phyloP scores from a whole-genome alignment of 2,329 filamentous ascomycete genomes.

The Pseudogymnoascus sp. region DNA sequence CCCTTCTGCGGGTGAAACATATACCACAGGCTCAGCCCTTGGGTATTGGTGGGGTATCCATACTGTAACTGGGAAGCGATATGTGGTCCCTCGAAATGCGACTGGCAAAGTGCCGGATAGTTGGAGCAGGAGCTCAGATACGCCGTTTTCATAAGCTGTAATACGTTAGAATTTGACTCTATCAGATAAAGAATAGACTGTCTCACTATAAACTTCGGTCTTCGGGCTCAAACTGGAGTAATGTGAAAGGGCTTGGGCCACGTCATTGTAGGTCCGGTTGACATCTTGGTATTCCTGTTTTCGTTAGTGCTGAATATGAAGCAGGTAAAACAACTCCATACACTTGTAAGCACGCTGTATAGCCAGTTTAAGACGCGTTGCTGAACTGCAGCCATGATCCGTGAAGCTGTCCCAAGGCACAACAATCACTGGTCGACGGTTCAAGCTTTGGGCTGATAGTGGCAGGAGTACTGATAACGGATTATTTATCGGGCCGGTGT shows the following conservation, averaged over 20 bases:
- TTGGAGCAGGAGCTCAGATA: conserved; percentile 76
- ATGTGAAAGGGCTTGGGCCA: conserved; percentile 70
- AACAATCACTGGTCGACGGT: conserved; percentile 6
- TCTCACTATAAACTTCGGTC: conserved; percentile 89
- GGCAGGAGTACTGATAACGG: conserved; percentile 7
- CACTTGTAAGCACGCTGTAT: conserved; percentile 78
- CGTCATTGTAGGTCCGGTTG: conserved; percentile 85
- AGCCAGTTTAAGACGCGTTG: conserved; percentile 93
- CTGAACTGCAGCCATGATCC: conserved; percentile 54
- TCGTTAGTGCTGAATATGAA: neutral
- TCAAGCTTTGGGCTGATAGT: conserved; percentile 7
- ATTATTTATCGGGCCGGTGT: neutral
- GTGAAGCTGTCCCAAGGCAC: conserved; percentile 19
- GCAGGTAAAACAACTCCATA: conserved; percentile 31
- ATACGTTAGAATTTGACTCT: conserved; percentile 16
- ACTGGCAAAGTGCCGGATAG: conserved; percentile 87
- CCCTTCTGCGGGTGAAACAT: conserved; percentile 77
- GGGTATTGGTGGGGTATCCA: conserved; percentile 94
- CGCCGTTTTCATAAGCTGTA: conserved; percentile 78
- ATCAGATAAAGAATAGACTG: neutral
- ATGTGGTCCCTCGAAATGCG: conserved; percentile 76
- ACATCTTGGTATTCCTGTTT: conserved; percentile 84
- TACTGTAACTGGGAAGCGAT: conserved; percentile 83
- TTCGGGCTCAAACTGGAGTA: conserved; percentile 74
- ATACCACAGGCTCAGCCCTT: conserved; percentile 73